Evolutionary conservation across 768 basidiomycete genomes (phyloP).

Genomic region (Tylopilus balloui): DNA sequence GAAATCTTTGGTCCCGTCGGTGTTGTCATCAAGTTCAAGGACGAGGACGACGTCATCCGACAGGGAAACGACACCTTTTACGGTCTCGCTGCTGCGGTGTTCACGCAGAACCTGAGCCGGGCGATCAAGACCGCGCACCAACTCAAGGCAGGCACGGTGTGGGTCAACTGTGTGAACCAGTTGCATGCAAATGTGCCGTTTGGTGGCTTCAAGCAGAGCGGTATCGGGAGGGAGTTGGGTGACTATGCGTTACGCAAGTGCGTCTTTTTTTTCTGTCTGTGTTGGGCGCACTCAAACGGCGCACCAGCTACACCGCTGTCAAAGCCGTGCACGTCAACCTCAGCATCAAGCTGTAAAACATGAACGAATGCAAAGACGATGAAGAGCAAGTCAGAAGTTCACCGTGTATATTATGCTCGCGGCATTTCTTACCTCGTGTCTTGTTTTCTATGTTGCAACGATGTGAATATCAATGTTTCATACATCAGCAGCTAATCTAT

Average conservation of each 20-base stretch:
- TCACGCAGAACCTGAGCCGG: slow-evolving; percentile 72
- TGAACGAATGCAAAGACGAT: background rate
- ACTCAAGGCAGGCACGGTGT: slow-evolving; percentile 78
- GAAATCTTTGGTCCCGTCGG: slow-evolving; percentile 83
- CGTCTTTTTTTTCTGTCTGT: slow-evolving; percentile 16
- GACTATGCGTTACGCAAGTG: slow-evolving; percentile 64
- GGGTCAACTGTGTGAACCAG: slow-evolving; percentile 44
- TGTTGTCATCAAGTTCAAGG: slow-evolving; percentile 71
- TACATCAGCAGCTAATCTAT: too few species aligned
- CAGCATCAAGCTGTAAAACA: slow-evolving; percentile 16
- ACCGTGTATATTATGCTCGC: background rate
- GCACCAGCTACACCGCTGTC: slow-evolving; percentile 19
- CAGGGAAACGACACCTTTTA: slow-evolving; percentile 85
- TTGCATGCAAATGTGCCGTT: slow-evolving; percentile 53
- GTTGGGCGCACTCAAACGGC: background rate
- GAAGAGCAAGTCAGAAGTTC: background rate
- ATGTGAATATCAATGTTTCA: background rate
- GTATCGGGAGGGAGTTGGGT: slow-evolving; percentile 77
- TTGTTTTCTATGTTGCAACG: background rate
- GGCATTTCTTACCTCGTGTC: background rate
- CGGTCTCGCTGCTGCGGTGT: slow-evolving; percentile 85
- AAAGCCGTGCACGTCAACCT: slow-evolving; percentile 47
- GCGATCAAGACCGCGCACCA: slow-evolving; percentile 69
- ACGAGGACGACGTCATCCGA: slow-evolving; percentile 58
- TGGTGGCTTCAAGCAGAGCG: slow-evolving; percentile 82